Percentiles rank a stretch among this genome's conserved stretches.
phyloP scores from a whole-genome alignment of 1,139 yeast species.

The Taphrina flavorubra region DNA sequence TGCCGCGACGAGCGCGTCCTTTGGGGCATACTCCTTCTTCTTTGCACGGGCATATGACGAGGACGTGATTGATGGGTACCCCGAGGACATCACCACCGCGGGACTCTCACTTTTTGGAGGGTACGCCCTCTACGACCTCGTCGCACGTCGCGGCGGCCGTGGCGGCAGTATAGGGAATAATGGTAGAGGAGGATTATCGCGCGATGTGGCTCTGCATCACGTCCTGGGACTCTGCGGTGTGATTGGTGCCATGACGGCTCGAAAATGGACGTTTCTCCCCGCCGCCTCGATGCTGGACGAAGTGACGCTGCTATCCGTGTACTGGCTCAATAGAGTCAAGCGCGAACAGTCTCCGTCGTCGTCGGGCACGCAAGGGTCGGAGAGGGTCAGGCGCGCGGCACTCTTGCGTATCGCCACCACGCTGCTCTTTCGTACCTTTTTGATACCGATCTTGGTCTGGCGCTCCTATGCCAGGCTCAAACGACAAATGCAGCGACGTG shows the following conservation, averaged over 20 bases:
- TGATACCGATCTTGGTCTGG: neutral
- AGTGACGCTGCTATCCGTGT: slow-evolving; percentile 10
- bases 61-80: slow-evolving; percentile 18
- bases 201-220: slow-evolving; percentile 9
- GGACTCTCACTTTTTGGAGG: slow-evolving; percentile 2
- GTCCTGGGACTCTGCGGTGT: slow-evolving; percentile 6
- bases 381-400: slow-evolving; percentile 1
- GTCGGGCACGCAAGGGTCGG: neutral
- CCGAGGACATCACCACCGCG: neutral
- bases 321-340: slow-evolving; percentile 12
- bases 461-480: neutral
- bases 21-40: slow-evolving; percentile 1
- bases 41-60: neutral
- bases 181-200: neutral
- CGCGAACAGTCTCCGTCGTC: neutral
- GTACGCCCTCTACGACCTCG: slow-evolving; percentile 10
- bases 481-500: slow-evolving; percentile 11
- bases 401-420: neutral
- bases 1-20: neutral
- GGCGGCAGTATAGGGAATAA: neutral
- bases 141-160: neutral
- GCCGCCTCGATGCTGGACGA: slow-evolving; percentile 8
- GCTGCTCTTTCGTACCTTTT: slow-evolving; percentile 14
- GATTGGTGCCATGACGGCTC: slow-evolving; percentile 7
- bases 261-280: slow-evolving; percentile 5